These are phyloP conservation scores for Phaffia australis DNA, from an alignment of 768 basidiomycete species.

Conservation along the genomic window DNA sequence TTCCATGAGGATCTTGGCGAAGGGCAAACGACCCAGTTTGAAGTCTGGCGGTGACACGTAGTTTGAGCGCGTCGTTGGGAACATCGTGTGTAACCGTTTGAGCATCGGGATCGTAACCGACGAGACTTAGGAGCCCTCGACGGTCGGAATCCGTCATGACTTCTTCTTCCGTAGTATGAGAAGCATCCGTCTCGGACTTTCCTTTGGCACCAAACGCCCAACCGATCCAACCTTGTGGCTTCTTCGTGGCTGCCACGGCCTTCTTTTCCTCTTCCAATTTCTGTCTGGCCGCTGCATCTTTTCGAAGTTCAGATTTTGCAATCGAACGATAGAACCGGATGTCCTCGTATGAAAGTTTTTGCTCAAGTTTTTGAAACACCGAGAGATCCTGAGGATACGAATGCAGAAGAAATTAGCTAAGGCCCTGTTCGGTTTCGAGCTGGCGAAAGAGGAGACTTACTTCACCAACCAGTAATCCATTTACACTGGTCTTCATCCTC, in stretches of 20 bases:
- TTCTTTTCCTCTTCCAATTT: constrained; percentile 60
- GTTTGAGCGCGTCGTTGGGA: constrained; percentile 68
- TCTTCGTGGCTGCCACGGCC: constrained; percentile 47
- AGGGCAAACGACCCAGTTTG: constrained; percentile 80
- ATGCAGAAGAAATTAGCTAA: neutral
- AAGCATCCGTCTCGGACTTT: constrained; percentile 42
- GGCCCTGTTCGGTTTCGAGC: no score
- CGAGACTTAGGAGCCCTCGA: constrained; percentile 22
- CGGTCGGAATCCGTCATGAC: constrained; percentile 81
- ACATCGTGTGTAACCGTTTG: constrained; percentile 61
- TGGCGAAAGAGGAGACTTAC: constrained; percentile 40
- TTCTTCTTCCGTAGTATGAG: constrained; percentile 37
- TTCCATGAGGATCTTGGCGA: constrained; percentile 56
- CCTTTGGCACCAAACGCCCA: constrained; percentile 67
- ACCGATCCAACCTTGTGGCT: constrained; percentile 41
- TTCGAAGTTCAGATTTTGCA: constrained; percentile 71
- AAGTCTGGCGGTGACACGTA: constrained; percentile 62
- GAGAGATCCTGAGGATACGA: constrained; percentile 30
- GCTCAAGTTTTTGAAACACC: constrained; percentile 56
- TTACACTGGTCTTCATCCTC: constrained; percentile 50
- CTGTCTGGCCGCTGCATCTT: constrained; percentile 61
- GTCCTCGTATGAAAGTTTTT: constrained; percentile 80
- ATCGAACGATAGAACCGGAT: constrained; percentile 95
- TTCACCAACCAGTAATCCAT: constrained; percentile 46
- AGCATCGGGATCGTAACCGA: constrained; percentile 46